Evolutionary conservation across 495 filamentous ascomycete genomes (phyloP).

Genomic region (Annulohypoxylon bovei): DNA sequence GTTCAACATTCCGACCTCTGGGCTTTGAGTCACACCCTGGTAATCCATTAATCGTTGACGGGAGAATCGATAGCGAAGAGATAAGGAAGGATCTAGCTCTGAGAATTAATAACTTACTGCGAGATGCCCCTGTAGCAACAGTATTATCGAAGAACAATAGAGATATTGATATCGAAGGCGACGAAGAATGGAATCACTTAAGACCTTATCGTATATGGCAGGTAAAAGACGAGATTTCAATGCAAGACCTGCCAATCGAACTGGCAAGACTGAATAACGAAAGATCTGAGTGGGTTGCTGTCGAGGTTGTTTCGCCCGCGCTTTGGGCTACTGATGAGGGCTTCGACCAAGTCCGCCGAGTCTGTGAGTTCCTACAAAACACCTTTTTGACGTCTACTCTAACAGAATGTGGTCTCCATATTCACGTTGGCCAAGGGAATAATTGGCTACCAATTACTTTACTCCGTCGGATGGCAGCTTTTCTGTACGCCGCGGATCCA

Average conservation of each 20-base stretch:
- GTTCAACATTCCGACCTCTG: not conserved
- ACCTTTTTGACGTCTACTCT: constrained; percentile 12
- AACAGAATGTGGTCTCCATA: constrained; percentile 18
- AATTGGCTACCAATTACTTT: constrained; percentile 3
- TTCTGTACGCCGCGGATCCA: constrained; percentile 30
- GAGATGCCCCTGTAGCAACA: not conserved
- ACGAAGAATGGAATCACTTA: not conserved
- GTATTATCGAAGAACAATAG: not conserved
- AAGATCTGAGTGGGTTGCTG: constrained; percentile 11
- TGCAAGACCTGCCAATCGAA: not conserved
- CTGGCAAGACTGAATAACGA: not conserved
- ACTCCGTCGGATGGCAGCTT: constrained; percentile 19
- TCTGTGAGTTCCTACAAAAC: constrained; percentile 22
- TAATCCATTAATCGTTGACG: not conserved
- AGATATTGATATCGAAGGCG: not conserved
- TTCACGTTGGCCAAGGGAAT: constrained; percentile 33
- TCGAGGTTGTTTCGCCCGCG: constrained; percentile 30
- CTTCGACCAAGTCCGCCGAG: constrained; percentile 24
- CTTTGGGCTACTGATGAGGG: constrained; percentile 24
- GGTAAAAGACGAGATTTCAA: not conserved
- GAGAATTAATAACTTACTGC: not conserved
- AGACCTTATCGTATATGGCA: not conserved
- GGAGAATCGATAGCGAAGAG: not conserved
- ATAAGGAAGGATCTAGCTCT: too few species aligned
- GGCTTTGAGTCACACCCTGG: not conserved